Evolutionary conservation across 1,284 basidiomycete genomes (phyloP).

Genomic region (Naganishia sp.): DNA sequence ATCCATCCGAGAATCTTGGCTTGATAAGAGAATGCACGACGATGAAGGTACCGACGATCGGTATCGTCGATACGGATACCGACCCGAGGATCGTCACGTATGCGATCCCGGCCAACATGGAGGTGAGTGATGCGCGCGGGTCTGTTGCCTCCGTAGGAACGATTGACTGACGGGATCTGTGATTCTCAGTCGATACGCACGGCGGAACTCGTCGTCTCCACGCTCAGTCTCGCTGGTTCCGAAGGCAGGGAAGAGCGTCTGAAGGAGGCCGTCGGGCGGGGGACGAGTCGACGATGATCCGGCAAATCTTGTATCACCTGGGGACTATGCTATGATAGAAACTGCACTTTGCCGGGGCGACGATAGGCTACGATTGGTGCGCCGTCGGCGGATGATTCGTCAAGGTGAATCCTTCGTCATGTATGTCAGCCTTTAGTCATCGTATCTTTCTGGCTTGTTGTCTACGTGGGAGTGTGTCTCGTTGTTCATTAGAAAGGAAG

Average conservation of each 20-base stretch:
- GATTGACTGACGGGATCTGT: not conserved
- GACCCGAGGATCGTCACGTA: slow-evolving; percentile 98
- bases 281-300: slow-evolving; percentile 27
- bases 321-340: no score
- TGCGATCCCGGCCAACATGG: slow-evolving; percentile 90
- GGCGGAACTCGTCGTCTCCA: slow-evolving; percentile 84
- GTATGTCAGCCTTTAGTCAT: no score
- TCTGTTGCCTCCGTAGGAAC: not conserved
- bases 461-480: no score
- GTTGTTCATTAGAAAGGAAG: no score
- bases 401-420: no score
- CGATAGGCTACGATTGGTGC: no score
- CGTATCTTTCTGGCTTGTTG: no score
- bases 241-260: slow-evolving; percentile 63
- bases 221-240: slow-evolving; percentile 86
- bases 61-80: slow-evolving; percentile 89
- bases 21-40: slow-evolving; percentile 83
- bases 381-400: no score
- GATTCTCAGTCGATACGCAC: slow-evolving; percentile 63
- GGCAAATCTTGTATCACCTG: no score
- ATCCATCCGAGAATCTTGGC: slow-evolving; percentile 77
- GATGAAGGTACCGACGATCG: slow-evolving; percentile 81
- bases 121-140: slow-evolving; percentile 65
- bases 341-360: no score
- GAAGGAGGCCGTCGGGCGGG: slow-evolving; percentile 43